phyloP scores from a whole-genome alignment of 139 green algal species.

The Desmodesmus armatus region DNA sequence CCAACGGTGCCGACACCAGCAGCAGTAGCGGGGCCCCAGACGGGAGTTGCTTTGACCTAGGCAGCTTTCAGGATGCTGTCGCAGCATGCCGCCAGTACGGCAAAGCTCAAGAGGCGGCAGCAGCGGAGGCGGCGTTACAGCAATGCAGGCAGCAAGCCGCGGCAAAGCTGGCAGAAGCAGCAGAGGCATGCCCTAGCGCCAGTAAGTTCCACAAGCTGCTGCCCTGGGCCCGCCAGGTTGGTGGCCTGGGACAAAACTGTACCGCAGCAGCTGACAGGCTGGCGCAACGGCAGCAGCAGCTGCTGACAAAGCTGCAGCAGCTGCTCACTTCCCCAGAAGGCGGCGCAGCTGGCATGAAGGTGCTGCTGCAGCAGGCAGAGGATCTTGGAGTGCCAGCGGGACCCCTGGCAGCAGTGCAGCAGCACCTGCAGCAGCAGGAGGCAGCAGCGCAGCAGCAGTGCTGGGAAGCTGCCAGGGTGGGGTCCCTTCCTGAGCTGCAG shows the following conservation, averaged over 20 bases:
- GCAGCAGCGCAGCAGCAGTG: neutral
- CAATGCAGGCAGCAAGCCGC: neutral
- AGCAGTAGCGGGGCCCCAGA: neutral
- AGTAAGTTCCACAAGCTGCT: too few species aligned
- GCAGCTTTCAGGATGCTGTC: slow-evolving; percentile 3
- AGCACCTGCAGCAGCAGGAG: neutral
- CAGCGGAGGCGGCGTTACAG: neutral
- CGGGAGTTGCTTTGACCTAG: neutral
- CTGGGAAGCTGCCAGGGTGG: neutral
- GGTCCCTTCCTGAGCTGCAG: neutral
- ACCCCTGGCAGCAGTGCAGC: neutral
- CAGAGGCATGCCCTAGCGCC: too few species aligned
- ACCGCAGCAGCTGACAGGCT: too few species aligned
- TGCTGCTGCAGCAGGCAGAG: slow-evolving; percentile 5
- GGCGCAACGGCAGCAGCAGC: neutral
- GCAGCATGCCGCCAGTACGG: slow-evolving; percentile 23
- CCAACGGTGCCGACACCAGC: too few species aligned
- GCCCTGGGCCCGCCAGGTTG: too few species aligned
- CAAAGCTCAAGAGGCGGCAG: neutral
- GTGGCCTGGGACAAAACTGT: too few species aligned
- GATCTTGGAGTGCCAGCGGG: neutral
- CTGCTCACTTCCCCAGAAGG: neutral
- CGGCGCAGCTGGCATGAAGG: neutral
- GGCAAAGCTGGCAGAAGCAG: neutral
- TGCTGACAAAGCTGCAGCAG: neutral